These are phyloP conservation scores for Coniella lustricola DNA, from an alignment of 2,329 filamentous ascomycete species.

Conservation along the genomic window DNA sequence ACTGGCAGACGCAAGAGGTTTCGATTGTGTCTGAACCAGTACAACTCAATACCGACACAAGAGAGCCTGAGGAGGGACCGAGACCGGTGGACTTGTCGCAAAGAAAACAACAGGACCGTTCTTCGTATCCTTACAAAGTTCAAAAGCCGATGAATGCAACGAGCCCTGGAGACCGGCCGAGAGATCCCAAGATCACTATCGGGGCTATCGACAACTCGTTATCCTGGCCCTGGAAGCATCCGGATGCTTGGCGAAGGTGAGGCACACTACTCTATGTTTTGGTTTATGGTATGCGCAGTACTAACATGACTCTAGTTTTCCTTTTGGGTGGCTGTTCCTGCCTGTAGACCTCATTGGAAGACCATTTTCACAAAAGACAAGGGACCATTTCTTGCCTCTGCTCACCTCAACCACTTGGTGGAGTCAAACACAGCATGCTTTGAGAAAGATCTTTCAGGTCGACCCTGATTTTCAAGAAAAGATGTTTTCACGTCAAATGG, in stretches of 20 bases:
- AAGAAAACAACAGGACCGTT: slow-evolving; percentile 33
- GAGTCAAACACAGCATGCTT: slow-evolving; percentile 82
- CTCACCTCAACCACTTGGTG: slow-evolving; percentile 95
- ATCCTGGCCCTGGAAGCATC: slow-evolving; percentile 99
- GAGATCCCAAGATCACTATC: slow-evolving; percentile 59
- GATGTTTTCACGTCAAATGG: slow-evolving; percentile 98
- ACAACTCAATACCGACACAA: slow-evolving; percentile 55
- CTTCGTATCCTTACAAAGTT: slow-evolving; percentile 62
- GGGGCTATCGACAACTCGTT: slow-evolving; percentile 97
- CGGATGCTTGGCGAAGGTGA: slow-evolving; percentile 70
- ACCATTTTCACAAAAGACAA: slow-evolving; percentile 88
- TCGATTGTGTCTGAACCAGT: slow-evolving; percentile 79
- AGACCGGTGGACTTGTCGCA: slow-evolving; percentile 52
- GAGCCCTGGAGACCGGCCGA: slow-evolving; percentile 36
- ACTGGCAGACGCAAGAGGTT: slow-evolving; percentile 74
- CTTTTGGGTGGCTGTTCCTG: slow-evolving; percentile 96
- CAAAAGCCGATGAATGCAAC: slow-evolving; percentile 81
- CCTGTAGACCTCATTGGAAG: slow-evolving; percentile 94
- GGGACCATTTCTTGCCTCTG: slow-evolving; percentile 91
- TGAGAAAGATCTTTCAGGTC: slow-evolving; percentile 82
- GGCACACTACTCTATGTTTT: background rate
- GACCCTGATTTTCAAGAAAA: slow-evolving; percentile 96
- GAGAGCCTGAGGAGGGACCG: slow-evolving; percentile 43
- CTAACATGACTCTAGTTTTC: slow-evolving; percentile 62
- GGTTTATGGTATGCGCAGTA: background rate